Evolutionary conservation across 768 basidiomycete species (phyloP).

Genomic region (Leccinum imitatum): DNA sequence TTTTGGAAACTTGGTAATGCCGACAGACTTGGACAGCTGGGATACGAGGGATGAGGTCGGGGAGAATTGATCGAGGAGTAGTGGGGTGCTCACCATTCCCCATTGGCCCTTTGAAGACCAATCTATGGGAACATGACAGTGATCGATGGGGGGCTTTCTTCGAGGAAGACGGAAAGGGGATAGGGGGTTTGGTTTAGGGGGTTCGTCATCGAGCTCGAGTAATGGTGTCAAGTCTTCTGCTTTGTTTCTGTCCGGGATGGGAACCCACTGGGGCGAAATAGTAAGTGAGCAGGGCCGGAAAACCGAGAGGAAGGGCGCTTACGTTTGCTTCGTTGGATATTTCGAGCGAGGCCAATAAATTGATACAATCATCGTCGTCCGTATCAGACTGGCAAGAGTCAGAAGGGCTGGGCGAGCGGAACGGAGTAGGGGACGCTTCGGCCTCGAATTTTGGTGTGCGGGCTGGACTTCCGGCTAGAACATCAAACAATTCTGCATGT

Average conservation of each 20-base stretch:
- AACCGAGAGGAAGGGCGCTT: conserved; percentile 1
- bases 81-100: conserved; percentile 21
- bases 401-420: conserved; percentile 2
- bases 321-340: conserved; percentile 33
- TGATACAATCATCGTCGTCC: conserved; percentile 25
- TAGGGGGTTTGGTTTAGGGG: not conserved
- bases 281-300: conserved; percentile 4
- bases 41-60: not conserved
- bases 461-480: not conserved
- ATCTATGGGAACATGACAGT: conserved; percentile 18
- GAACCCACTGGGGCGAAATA: conserved; percentile 24
- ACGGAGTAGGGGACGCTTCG: conserved; percentile 2
- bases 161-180: conserved; percentile 15
- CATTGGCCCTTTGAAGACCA: conserved; percentile 17
- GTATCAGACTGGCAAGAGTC: not conserved
- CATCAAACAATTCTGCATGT: not conserved
- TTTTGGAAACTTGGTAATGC: conserved; percentile 23
- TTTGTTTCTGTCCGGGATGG: conserved; percentile 27
- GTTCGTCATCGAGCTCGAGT: conserved; percentile 1
- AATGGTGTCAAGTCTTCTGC: conserved; percentile 32
- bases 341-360: conserved; percentile 29
- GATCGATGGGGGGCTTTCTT: conserved; percentile 20
- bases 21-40: conserved; percentile 16
- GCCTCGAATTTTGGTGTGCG: conserved; percentile 7
- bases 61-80: not conserved